These are phyloP conservation scores for Diaporthe citriasiana DNA, from an alignment of 2,329 filamentous ascomycete species.

Conservation along the genomic window DNA sequence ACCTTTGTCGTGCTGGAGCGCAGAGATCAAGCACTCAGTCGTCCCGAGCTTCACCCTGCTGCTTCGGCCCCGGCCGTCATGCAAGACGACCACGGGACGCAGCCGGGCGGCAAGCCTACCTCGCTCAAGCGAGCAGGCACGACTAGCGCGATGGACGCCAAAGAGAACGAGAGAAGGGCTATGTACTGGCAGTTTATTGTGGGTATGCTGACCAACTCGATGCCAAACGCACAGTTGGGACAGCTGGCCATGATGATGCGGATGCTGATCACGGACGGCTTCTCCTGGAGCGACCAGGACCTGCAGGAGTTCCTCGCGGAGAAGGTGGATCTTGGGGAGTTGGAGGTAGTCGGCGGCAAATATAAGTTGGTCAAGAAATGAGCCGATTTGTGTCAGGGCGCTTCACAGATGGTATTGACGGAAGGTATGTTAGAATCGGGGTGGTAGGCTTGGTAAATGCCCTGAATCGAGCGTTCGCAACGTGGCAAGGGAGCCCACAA, in stretches of 20 bases:
- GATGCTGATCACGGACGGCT: slow-evolving; percentile 89
- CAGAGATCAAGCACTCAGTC: slow-evolving; percentile 30
- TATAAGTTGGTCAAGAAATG: slow-evolving; percentile 76
- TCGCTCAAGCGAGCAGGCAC: slow-evolving; percentile 44
- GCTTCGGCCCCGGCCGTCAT: slow-evolving; percentile 42
- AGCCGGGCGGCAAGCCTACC: slow-evolving; percentile 43
- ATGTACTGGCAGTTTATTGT: slow-evolving; percentile 94
- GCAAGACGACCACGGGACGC: slow-evolving; percentile 41
- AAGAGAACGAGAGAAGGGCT: slow-evolving; percentile 70
- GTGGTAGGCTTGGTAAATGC: background rate
- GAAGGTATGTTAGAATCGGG: background rate
- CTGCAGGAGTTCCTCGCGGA: slow-evolving; percentile 82
- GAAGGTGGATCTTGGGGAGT: slow-evolving; percentile 79
- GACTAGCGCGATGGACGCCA: slow-evolving; percentile 68
- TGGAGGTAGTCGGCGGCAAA: slow-evolving; percentile 79
- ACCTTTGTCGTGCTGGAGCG: slow-evolving; percentile 78
- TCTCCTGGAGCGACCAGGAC: slow-evolving; percentile 91
- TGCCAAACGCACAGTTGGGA: slow-evolving; percentile 80
- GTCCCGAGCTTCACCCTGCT: slow-evolving; percentile 41
- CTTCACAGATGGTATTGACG: background rate
- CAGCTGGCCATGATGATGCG: slow-evolving; percentile 96
- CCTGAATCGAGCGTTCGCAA: background rate
- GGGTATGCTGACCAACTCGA: slow-evolving; percentile 95
- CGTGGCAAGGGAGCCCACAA: background rate
- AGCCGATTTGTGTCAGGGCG: slow-evolving; percentile 41